Evolutionary conservation across 768 basidiomycete species (phyloP).

Genomic region (Phanerodontia chrysosporium): DNA sequence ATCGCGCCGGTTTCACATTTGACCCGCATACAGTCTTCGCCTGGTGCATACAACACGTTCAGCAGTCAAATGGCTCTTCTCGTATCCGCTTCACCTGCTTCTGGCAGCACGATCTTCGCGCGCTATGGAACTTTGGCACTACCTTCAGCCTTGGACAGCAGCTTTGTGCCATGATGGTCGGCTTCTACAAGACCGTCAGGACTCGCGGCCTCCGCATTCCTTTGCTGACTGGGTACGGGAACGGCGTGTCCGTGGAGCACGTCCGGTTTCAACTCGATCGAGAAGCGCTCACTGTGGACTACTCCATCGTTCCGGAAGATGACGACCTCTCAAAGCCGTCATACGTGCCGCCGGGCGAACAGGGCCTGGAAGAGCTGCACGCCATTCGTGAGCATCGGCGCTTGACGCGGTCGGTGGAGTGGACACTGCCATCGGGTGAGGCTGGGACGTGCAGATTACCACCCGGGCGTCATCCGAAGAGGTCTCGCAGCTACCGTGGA

Average conservation of each 20-base stretch:
- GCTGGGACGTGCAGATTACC: conserved; percentile 85
- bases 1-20: conserved; percentile 7
- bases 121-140: conserved; percentile 77
- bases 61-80: conserved; percentile 16
- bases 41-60: conserved; percentile 81
- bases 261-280: conserved; percentile 80
- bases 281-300: conserved; percentile 79
- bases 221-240: conserved; percentile 71
- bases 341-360: conserved; percentile 17
- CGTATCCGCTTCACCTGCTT: conserved; percentile 83
- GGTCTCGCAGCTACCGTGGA: conserved; percentile 73
- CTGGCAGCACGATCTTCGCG: conserved; percentile 91
- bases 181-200: conserved; percentile 75
- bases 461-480: conserved; percentile 70
- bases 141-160: conserved; percentile 68
- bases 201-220: conserved; percentile 75
- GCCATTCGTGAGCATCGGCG: conserved; percentile 62
- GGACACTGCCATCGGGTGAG: conserved; percentile 70
- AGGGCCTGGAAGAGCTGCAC: conserved; percentile 62
- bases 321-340: conserved; percentile 39
- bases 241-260: conserved; percentile 80
- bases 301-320: conserved; percentile 76
- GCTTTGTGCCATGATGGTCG: conserved; percentile 79
- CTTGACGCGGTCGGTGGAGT: conserved; percentile 75
- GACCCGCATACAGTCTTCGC: conserved; percentile 58